Base-by-base conservation (phyloP, 805 yeast genomes). In the Kuraishia piskuri region DNA sequence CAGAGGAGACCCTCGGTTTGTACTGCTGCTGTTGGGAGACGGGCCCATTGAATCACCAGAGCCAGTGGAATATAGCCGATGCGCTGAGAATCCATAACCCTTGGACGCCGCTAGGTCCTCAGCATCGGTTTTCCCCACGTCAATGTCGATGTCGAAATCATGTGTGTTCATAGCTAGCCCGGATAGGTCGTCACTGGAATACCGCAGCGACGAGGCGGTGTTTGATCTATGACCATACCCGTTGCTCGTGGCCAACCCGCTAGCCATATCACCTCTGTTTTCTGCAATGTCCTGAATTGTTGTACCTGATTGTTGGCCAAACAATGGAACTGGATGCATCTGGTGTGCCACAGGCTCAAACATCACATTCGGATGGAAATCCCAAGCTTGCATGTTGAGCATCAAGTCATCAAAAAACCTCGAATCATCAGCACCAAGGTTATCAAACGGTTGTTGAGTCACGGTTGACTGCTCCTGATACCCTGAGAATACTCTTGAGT, bases 251-350 rank as follows among this genome's bases (percentile, higher is more conserved):
- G 40, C 9, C 17, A 31, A 10, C 40, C 40, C 17, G 14, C 17
- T 12, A 12, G n/a, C 40, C 9, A 31, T 12, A 31, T 31, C 40
- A 31, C 14, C 14, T 12, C 40, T 31, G 17, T 12, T 31, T 10
- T 31, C 48, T n/a, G 10, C 9, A 8, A 54, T 12, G 69, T 64
- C 53, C 73, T 77, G 50, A 17, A 58, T 45, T 20, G 47, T 3
- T 12, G 47, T 19, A 8, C 14, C 23, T 12, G 23, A 3, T 19
- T 45, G 22, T 19, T 45, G 47, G 22, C 47, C 47, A 45, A 22
- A 22, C 47, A 45, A 45, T 19, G 47, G 23, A 45, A 21, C 23
- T 10, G 40, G 40, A 31, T 31, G 40, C 40, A 31, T 53, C 23
- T 65, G 68, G 14, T 56, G 48, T 20, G 50, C 25, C 22, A 52